Evolutionary conservation across 768 basidiomycete species (phyloP).

Genomic region (Leccinum arenicola): DNA sequence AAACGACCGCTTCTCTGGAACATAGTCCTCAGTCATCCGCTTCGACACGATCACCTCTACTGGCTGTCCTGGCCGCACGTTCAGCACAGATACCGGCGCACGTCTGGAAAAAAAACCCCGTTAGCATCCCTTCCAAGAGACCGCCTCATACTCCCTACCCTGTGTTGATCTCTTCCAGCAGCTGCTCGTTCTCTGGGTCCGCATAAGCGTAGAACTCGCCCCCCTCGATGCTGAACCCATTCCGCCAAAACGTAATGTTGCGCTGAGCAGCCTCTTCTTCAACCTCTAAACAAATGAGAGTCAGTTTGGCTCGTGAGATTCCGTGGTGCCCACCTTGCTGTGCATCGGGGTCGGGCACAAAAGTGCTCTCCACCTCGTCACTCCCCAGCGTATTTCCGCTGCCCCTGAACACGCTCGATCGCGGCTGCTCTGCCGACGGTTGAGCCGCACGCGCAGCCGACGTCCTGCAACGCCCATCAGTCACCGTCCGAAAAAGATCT

Average conservation of each 20-base stretch:
- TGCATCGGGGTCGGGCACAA: constrained; percentile 69
- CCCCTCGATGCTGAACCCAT: constrained; percentile 88
- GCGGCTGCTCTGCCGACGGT: constrained; percentile 11
- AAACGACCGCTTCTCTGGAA: constrained; percentile 59
- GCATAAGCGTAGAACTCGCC: constrained; percentile 83
- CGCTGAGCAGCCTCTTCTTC: constrained; percentile 63
- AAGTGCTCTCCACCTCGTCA: constrained; percentile 80
- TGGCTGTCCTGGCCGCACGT: constrained; percentile 71
- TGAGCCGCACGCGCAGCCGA: constrained; percentile 19
- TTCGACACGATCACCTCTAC: constrained; percentile 81
- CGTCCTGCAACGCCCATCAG: constrained; percentile 15
- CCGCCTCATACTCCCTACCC: constrained; percentile 48
- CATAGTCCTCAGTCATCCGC: constrained; percentile 69
- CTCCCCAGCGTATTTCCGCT: constrained; percentile 84
- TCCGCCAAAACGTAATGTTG: constrained; percentile 85
- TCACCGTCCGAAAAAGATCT: neutral
- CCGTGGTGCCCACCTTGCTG: constrained; percentile 21
- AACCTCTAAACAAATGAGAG: constrained; percentile 10
- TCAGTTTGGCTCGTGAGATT: neutral
- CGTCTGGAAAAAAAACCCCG: constrained; percentile 47
- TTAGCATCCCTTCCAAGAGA: neutral
- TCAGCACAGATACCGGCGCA: constrained; percentile 75
- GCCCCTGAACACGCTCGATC: constrained; percentile 52
- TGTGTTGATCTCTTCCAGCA: constrained; percentile 73
- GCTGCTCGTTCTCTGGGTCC: constrained; percentile 64